phyloP scores from a whole-genome alignment of 306 rosid species.

The Begonia loranthoides region DNA sequence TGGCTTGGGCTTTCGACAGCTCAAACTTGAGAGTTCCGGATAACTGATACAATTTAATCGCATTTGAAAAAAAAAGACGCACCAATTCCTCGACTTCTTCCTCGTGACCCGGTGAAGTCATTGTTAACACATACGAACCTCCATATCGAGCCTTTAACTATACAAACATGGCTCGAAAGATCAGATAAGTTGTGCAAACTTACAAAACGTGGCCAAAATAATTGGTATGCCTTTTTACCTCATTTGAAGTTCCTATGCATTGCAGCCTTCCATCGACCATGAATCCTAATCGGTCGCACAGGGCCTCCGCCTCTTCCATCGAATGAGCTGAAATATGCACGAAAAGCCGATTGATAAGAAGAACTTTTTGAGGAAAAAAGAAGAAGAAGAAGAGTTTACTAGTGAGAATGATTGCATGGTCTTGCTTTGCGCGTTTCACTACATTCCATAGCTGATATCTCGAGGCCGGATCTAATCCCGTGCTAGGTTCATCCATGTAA shows the following conservation, averaged over 20 bases:
- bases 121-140: constrained; percentile 73
- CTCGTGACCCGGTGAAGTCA: constrained; percentile 70
- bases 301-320: constrained; percentile 90
- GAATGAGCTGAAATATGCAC: constrained; percentile 63
- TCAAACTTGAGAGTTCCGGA: constrained; percentile 94
- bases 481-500: constrained; percentile 93
- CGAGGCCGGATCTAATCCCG: constrained; percentile 84
- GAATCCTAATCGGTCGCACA: constrained; percentile 77
- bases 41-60: constrained; percentile 57
- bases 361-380: too few species aligned
- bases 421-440: constrained; percentile 64
- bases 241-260: constrained; percentile 88
- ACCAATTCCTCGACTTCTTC: constrained; percentile 58
- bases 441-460: constrained; percentile 79
- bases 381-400: constrained; percentile 26
- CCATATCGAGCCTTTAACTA: constrained; percentile 87
- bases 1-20: constrained; percentile 57
- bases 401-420: constrained; percentile 80
- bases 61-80: constrained; percentile 39
- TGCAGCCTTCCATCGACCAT: constrained; percentile 78
- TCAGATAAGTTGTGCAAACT: too few species aligned
- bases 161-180: background rate
- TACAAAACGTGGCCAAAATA: background rate
- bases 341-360: background rate
- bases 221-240: constrained; percentile 24